These are phyloP conservation scores for Fusarium acutatum DNA, from an alignment of 2,329 filamentous ascomycete genomes.

Conservation along the genomic window DNA sequence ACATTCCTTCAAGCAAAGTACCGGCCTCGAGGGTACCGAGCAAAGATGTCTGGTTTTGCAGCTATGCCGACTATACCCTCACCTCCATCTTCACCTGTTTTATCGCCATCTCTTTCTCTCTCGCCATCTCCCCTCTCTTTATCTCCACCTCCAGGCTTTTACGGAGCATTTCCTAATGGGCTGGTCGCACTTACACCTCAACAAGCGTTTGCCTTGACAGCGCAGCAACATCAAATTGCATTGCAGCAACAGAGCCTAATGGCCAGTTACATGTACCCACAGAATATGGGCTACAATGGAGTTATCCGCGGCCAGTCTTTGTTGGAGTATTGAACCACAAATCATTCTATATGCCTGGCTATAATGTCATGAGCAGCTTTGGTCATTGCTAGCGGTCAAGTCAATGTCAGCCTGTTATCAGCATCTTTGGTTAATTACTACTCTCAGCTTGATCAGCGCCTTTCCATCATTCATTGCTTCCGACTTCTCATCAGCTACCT, in stretches of 20 bases:
- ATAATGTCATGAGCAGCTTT: not conserved
- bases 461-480: not conserved
- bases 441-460: not conserved
- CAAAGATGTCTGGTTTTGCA: not conserved
- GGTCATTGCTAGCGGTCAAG: not conserved
- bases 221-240: not conserved
- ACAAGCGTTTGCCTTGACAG: not conserved
- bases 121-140: not conserved
- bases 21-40: not conserved
- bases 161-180: not conserved
- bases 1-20: not conserved
- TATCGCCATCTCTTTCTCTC: not conserved
- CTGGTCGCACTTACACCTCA: not conserved
- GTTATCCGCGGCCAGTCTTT: not conserved
- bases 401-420: not conserved
- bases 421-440: not conserved
- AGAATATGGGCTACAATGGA: not conserved
- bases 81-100: not conserved
- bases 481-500: not conserved
- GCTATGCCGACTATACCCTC: not conserved
- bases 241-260: not conserved
- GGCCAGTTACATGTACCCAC: not conserved
- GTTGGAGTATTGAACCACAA: not conserved
- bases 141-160: not conserved
- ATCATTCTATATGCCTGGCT: not conserved